Evolutionary conservation across 306 rosid genomes (phyloP).

Genomic region (Vigna reflexopilosa): DNA sequence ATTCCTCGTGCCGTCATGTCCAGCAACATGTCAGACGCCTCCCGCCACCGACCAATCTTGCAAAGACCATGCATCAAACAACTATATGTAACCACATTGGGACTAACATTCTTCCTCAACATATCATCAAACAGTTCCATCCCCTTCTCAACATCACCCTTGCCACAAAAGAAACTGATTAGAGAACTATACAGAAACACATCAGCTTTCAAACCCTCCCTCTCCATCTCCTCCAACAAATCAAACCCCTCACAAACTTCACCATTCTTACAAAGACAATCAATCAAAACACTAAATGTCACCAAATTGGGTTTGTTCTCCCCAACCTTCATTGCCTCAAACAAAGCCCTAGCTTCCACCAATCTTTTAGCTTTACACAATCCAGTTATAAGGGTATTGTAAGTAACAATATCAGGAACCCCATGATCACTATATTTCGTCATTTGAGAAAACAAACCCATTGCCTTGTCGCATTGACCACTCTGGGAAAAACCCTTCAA

Average conservation of each 20-base stretch:
- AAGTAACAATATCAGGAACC: slow-evolving; percentile 58
- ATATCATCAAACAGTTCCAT: slow-evolving; percentile 68
- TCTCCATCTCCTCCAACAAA: slow-evolving; percentile 71
- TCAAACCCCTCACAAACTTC: slow-evolving; percentile 59
- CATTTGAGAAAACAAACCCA: slow-evolving; percentile 57
- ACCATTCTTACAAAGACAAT: slow-evolving; percentile 70
- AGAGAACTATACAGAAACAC: slow-evolving; percentile 62
- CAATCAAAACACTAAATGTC: slow-evolving; percentile 63
- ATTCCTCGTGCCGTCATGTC: slow-evolving; percentile 65
- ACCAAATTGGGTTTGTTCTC: slow-evolving; percentile 57
- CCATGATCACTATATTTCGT: slow-evolving; percentile 47
- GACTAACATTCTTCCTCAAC: slow-evolving; percentile 65
- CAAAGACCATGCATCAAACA: slow-evolving; percentile 68
- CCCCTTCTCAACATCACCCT: slow-evolving; percentile 58
- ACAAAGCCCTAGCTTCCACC: slow-evolving; percentile 64
- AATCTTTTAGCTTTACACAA: slow-evolving; percentile 67
- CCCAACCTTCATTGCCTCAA: slow-evolving; percentile 64
- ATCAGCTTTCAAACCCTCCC: slow-evolving; percentile 63
- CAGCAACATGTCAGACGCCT: slow-evolving; percentile 62
- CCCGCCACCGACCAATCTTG: slow-evolving; percentile 69
- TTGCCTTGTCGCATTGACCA: slow-evolving; percentile 58
- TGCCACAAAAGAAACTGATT: slow-evolving; percentile 61
- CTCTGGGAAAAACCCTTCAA: slow-evolving; percentile 65
- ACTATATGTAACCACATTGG: slow-evolving; percentile 69
- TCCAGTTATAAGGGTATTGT: slow-evolving; percentile 67